phyloP scores from a whole-genome alignment of 2,329 filamentous ascomycete species.

The Colletotrichum australisinense region DNA sequence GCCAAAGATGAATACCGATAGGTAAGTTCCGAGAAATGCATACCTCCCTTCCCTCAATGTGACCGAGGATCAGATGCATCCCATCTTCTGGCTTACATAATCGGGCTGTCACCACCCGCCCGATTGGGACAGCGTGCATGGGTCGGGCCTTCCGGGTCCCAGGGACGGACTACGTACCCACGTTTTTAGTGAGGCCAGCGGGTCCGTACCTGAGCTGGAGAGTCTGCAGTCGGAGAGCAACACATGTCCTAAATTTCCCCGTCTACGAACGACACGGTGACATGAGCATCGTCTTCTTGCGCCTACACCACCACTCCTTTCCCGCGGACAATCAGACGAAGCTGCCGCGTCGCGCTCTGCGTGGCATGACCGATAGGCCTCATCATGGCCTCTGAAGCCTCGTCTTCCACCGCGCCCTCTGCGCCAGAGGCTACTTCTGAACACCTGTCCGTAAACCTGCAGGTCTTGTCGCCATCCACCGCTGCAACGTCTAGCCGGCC shows the following conservation, averaged over 20 bases:
- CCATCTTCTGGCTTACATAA: slow-evolving; percentile 24
- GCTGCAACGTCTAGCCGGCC: slow-evolving; percentile 60
- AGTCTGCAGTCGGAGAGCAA: slow-evolving; percentile 30
- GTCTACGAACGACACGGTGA: slow-evolving; percentile 22
- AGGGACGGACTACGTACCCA: slow-evolving; percentile 23
- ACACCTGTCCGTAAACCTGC: slow-evolving; percentile 62
- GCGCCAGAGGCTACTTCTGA: slow-evolving; percentile 41
- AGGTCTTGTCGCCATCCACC: slow-evolving; percentile 69
- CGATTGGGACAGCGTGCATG: slow-evolving; percentile 29
- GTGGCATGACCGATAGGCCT: slow-evolving; percentile 34
- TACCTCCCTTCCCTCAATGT: too few species aligned
- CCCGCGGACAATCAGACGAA: slow-evolving; percentile 10
- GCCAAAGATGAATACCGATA: too few species aligned
- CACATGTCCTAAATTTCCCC: slow-evolving; percentile 33
- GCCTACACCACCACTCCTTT: slow-evolving; percentile 2
- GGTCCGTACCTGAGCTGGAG: slow-evolving; percentile 31
- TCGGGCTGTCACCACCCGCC: slow-evolving; percentile 11
- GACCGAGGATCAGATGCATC: background rate
- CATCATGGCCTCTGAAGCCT: slow-evolving; percentile 53
- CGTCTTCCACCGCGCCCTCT: slow-evolving; percentile 42
- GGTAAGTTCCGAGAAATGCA: too few species aligned
- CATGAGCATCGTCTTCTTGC: slow-evolving; percentile 27
- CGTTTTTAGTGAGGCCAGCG: slow-evolving; percentile 28
- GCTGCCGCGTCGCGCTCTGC: slow-evolving; percentile 31
- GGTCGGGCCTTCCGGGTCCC: slow-evolving; percentile 23